Conservation (phyloP, 2,329 filamentous ascomycete genomes). For the Aspergillus ochraceoroseus region DNA sequence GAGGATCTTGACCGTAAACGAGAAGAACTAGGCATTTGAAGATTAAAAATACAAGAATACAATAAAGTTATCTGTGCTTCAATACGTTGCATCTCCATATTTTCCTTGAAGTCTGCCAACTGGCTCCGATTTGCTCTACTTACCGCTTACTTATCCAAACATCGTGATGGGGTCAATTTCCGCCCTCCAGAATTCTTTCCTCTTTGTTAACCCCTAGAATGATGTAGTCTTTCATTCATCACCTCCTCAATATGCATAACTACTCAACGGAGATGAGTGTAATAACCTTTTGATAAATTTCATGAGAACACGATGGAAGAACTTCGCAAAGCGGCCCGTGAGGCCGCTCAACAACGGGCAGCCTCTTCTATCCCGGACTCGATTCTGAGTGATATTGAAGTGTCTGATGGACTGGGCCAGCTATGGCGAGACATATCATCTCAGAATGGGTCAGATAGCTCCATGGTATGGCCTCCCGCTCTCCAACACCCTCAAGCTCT, state of each 20-base stretch:
- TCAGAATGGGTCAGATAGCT: conserved; percentile 18
- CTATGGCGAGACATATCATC: conserved; percentile 33
- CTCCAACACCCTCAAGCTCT: neutral
- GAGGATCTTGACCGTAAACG: conserved; percentile 54
- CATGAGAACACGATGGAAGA: conserved; percentile 22
- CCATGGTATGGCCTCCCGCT: conserved; percentile 21
- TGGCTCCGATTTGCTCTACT: neutral
- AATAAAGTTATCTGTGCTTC: neutral
- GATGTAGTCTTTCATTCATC: neutral
- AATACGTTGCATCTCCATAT: neutral
- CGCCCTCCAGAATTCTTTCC: neutral
- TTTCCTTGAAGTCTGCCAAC: neutral
- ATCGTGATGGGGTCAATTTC: neutral
- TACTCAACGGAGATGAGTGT: too few relatives aligned
- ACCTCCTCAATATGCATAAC: neutral
- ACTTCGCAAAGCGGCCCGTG: conserved; percentile 27
- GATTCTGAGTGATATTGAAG: conserved; percentile 6
- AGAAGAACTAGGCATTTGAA: conserved; percentile 46
- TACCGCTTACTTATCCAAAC: neutral
- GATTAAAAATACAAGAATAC: conserved; percentile 1
- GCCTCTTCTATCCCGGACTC: conserved; percentile 11
- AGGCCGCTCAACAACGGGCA: conserved; percentile 20
- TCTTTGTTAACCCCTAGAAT: too few relatives aligned
- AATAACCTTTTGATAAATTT: neutral
- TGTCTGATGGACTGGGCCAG: conserved; percentile 18